Percentiles rank a stretch among this genome's conserved stretches.
Evolutionary conservation across 306 rosid species (phyloP).

Genomic region (Citrullus amarus): DNA sequence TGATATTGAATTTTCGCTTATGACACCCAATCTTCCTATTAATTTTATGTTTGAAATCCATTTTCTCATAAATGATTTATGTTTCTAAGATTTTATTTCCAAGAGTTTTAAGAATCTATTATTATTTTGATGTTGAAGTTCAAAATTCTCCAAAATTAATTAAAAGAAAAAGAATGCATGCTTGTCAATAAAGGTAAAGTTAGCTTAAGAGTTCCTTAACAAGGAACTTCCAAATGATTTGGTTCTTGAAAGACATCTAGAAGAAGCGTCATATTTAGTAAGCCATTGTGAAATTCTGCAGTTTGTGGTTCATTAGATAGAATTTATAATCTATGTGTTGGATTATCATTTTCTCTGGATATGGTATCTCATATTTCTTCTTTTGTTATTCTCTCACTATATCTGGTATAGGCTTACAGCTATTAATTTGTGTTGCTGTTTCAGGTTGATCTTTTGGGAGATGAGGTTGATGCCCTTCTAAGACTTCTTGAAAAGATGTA

Average conservation of each 20-base stretch:
- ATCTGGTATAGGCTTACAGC: neutral
- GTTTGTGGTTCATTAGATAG: neutral
- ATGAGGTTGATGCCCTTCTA: conserved; percentile 55
- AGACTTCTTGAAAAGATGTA: conserved; percentile 59
- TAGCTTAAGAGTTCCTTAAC: neutral
- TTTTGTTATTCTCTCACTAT: neutral
- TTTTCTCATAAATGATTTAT: neutral
- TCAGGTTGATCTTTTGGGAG: conserved; percentile 96
- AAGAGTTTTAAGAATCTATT: neutral
- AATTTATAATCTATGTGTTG: neutral
- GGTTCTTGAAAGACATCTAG: neutral
- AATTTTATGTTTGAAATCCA: neutral
- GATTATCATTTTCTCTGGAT: neutral
- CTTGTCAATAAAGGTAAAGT: neutral
- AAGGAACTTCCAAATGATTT: neutral
- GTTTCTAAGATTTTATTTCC: neutral
- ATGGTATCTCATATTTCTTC: neutral
- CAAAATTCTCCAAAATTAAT: neutral
- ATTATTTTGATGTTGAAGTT: neutral
- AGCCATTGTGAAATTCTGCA: neutral
- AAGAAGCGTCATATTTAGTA: neutral
- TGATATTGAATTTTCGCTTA: neutral
- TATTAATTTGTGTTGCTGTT: conserved; percentile 3
- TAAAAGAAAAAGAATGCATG: neutral
- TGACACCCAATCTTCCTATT: neutral